A percentile compares a stretch with the other conserved stretches of the same genome.
Conservation (phyloP, 78 protist species). For the Paratrimastix pyriformis region DNA sequence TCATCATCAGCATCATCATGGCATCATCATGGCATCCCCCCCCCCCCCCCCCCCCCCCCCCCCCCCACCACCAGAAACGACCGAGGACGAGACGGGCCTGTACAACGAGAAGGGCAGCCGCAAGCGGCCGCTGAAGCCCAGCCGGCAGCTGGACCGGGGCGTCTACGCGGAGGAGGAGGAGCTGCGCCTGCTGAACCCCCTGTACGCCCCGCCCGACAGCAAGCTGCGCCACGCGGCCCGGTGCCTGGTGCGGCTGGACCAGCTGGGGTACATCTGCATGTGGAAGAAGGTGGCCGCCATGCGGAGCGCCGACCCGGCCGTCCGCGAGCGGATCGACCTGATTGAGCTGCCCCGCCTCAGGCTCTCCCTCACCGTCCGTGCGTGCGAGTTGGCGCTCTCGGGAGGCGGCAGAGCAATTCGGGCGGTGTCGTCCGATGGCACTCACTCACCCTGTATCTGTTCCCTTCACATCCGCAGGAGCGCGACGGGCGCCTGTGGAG, state of each 20-base stretch:
- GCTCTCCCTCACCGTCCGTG: slow-evolving; percentile 21
- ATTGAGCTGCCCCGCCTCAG: slow-evolving; percentile 48
- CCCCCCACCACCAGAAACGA: too few species aligned
- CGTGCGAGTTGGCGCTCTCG: background rate
- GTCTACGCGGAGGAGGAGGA: too few species aligned
- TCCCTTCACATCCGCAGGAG: slow-evolving; percentile 15
- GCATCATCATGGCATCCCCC: too few species aligned
- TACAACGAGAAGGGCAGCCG: too few species aligned
- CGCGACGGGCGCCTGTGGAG: too few species aligned
- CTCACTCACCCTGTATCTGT: background rate
- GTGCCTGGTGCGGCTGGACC: background rate
- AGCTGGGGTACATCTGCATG: background rate
- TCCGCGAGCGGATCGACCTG: background rate
- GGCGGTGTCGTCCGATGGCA: background rate
- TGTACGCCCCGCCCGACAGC: slow-evolving; percentile 1
- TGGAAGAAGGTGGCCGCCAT: too few species aligned
- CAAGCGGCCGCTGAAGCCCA: too few species aligned
- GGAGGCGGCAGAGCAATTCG: background rate
- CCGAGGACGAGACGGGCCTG: too few species aligned
- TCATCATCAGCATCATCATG: too few species aligned
- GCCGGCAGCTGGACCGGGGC: too few species aligned
- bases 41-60: too few species aligned
- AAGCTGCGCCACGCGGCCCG: background rate
- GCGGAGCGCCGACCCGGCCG: too few species aligned
- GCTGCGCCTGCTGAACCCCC: slow-evolving; percentile 15